Base-by-base conservation (phyloP, 1,284 basidiomycete species). In the Trichosporon asahii region DNA sequence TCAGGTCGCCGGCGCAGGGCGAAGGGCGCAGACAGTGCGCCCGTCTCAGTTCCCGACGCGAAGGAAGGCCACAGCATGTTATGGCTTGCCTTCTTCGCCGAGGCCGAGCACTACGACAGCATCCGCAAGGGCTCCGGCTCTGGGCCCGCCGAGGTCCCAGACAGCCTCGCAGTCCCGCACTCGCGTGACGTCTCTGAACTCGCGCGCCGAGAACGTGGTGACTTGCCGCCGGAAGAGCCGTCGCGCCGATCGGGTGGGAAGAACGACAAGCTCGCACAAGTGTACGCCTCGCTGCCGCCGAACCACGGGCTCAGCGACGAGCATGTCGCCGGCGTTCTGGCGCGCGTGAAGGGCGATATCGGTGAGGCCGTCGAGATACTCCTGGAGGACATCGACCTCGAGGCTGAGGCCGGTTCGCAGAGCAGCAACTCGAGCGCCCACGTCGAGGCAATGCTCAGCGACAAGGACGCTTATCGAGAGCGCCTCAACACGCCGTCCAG, bases 71-170 rank as follows among this genome's bases (percentile, higher is more conserved):
- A 75, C 27, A 73, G 69, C 27, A 79, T 81, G 76, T 74, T 82
- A 5, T 82, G 80, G 80, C 75, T 82, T 11, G 80, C 80, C 6
- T 74, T 81, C 14, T 81, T 82, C 72, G 78, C 79, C 55, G 76
- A 80, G 63, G 80, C 79, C 0, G 80, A 81, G 70, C 80, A 82
- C 65, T 82, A 80, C 64, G 77, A 82, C 70, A 77, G 76, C 27
- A 71, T 82, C 15, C 63, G 65, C 33, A 75, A 75, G 57, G 78
- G 76, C 11, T 77, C 77, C 27, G 71, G 76, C 8, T 61, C 61
- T n/a, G 79, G 80, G 27, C 76, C 79, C 9, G 79, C 80, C 25
- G 77, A 78, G 40, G 70, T 82, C 3, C 78, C 80, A 53, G 79
- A 82, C 67, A 55, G 55, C 2, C 69, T 77, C 11, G 79, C 76